phyloP scores from a whole-genome alignment of 192 early-diverging fungal genomes.

The Phlyctochytrium bullatum region DNA sequence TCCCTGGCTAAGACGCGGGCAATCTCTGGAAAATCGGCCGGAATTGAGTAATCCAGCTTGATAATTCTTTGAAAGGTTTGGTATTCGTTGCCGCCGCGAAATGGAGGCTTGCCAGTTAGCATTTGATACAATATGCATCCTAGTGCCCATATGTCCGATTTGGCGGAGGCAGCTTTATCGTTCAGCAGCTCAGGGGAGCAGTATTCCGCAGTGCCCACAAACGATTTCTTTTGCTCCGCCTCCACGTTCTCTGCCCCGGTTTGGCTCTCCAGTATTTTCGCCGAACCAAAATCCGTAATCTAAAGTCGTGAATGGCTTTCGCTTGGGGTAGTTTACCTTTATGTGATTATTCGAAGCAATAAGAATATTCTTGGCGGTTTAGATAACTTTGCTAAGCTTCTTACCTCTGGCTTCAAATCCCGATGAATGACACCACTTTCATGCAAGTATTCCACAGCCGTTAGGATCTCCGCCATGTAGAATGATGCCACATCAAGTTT shows the following conservation, averaged over 20 bases:
- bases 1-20: conserved; percentile 76
- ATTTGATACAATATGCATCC: conserved; percentile 93
- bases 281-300: conserved; percentile 85
- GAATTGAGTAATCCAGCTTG: conserved; percentile 83
- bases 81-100: conserved; percentile 94
- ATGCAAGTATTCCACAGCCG: conserved; percentile 89
- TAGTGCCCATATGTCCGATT: conserved; percentile 61
- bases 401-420: conserved; percentile 90
- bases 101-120: conserved; percentile 84
- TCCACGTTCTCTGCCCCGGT: not conserved
- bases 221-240: conserved; percentile 70
- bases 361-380: conserved; percentile 65
- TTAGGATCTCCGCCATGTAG: conserved; percentile 85
- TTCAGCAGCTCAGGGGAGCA: conserved; percentile 94
- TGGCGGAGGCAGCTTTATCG: conserved; percentile 66
- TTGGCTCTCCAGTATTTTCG: conserved; percentile 58
- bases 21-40: conserved; percentile 63
- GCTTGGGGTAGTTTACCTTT: no score
- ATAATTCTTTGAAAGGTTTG: conserved; percentile 95
- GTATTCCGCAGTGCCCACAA: conserved; percentile 99
- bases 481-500: conserved; percentile 52
- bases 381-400: no score
- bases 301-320: not conserved
- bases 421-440: conserved; percentile 76
- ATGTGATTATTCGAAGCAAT: conserved; percentile 88